A percentile compares a stretch with the other conserved stretches of the same genome.
Conservation (phyloP, 2,329 filamentous ascomycete genomes). For the Pyricularia sp. region DNA sequence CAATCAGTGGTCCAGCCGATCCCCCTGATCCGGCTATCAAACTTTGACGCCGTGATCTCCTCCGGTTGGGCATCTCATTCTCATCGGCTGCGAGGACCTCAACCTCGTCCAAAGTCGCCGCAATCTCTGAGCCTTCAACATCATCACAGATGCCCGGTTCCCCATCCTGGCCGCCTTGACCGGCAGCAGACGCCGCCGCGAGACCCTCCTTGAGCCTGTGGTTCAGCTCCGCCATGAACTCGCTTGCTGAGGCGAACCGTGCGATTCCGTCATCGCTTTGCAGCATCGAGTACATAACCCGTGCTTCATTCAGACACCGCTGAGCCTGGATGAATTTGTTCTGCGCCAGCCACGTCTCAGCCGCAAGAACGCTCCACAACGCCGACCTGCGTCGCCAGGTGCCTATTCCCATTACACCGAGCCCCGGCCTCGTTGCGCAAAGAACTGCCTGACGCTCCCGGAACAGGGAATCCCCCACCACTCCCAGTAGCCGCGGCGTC, state of each 20-base stretch:
- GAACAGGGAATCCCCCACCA: constrained; percentile 70
- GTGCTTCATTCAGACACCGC: constrained; percentile 63
- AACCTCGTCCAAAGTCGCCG: constrained; percentile 19
- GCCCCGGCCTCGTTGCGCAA: constrained; percentile 64
- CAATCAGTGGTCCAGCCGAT: constrained; percentile 12
- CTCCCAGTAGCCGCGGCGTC: constrained; percentile 55
- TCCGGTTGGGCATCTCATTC: constrained; percentile 29
- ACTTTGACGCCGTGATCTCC: constrained; percentile 45
- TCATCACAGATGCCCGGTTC: constrained; percentile 10
- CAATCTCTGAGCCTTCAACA: constrained; percentile 20
- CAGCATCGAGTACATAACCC: constrained; percentile 41
- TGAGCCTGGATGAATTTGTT: constrained; percentile 72
- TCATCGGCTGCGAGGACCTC: constrained; percentile 23
- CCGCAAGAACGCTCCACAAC: constrained; percentile 76
- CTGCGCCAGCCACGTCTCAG: constrained; percentile 74
- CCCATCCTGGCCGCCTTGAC: constrained; percentile 2
- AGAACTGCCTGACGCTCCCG: constrained; percentile 81
- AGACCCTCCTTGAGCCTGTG: constrained; percentile 38
- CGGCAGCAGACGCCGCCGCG: constrained; percentile 17
- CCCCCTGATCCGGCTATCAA: constrained; percentile 18
- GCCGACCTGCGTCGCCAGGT: constrained; percentile 74
- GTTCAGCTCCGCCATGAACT: constrained; percentile 43
- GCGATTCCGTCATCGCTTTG: constrained; percentile 40
- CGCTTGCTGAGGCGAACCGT: constrained; percentile 39
- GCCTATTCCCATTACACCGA: constrained; percentile 59